These are phyloP conservation scores for Solanum paucissectum DNA, from an alignment of 257 asterid species.

Conservation along the genomic window DNA sequence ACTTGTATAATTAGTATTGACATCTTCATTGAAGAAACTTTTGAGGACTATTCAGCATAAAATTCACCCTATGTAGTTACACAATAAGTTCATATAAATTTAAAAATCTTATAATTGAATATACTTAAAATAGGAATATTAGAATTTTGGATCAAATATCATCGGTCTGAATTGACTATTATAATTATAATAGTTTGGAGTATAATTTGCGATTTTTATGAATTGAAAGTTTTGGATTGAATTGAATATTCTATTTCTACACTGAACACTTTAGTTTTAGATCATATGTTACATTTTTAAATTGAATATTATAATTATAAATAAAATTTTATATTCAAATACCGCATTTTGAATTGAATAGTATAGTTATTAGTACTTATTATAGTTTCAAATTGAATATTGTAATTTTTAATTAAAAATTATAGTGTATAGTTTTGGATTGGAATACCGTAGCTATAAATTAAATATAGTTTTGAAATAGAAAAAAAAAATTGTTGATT, in stretches of 20 bases:
- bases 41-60: background rate
- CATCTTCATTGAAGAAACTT: background rate
- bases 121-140: background rate
- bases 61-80: background rate
- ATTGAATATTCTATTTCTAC: background rate
- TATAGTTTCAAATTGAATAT: too few species aligned
- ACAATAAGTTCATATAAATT: too few species aligned
- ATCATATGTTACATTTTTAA: background rate
- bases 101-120: background rate
- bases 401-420: too few species aligned
- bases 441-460: too few species aligned
- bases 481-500: too few species aligned
- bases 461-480: background rate
- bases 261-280: too few species aligned
- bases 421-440: background rate
- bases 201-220: too few species aligned
- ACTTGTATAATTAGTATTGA: background rate
- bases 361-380: background rate
- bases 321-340: too few species aligned
- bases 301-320: too few species aligned
- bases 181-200: too few species aligned
- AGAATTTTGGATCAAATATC: background rate
- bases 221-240: too few species aligned
- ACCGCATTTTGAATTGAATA: background rate
- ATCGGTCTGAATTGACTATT: too few species aligned